Percentiles rank a stretch among this genome's conserved stretches.
Evolutionary conservation across 2,329 filamentous ascomycete species (phyloP).

Genomic region (Ascochyta viciae-villosae): DNA sequence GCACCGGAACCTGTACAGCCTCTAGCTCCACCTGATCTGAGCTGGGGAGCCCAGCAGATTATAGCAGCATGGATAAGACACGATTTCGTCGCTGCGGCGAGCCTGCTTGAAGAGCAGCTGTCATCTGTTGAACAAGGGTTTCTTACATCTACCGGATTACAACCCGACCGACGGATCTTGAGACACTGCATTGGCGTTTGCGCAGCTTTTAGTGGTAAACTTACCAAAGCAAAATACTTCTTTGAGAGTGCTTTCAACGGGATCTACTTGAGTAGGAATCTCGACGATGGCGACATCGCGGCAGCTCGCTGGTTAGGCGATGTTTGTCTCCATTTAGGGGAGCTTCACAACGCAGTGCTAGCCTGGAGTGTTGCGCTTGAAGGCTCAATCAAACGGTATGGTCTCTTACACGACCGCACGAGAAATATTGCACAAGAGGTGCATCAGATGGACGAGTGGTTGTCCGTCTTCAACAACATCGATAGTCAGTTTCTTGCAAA

Average conservation of each 20-base stretch:
- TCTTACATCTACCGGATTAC: constrained; percentile 22
- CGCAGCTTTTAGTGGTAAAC: constrained; percentile 37
- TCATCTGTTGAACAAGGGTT: constrained; percentile 35
- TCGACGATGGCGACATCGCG: constrained; percentile 44
- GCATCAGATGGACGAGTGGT: constrained; percentile 27
- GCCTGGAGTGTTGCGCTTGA: constrained; percentile 41
- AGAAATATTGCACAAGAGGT: constrained; percentile 30
- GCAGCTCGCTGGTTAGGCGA: constrained; percentile 45
- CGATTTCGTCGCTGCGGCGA: constrained; percentile 29
- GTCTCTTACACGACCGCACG: constrained; percentile 22
- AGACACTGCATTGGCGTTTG: constrained; percentile 38
- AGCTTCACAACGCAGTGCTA: constrained; percentile 37
- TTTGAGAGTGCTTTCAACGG: constrained; percentile 39
- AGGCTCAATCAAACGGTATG: constrained; percentile 30
- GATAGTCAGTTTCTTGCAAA: constrained; percentile 26
- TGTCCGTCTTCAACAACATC: constrained; percentile 25
- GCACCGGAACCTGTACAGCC: background rate
- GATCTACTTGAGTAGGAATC: constrained; percentile 25
- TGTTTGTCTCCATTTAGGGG: constrained; percentile 38
- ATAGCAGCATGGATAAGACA: constrained; percentile 2
- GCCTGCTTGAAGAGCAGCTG: constrained; percentile 34
- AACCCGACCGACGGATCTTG: constrained; percentile 38
- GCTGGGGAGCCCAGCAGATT: constrained; percentile 1
- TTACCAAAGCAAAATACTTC: constrained; percentile 34
- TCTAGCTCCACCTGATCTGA: background rate